Evolutionary conservation across 129 eudicot species (phyloP).

Genomic region (Escallonia herrerae): DNA sequence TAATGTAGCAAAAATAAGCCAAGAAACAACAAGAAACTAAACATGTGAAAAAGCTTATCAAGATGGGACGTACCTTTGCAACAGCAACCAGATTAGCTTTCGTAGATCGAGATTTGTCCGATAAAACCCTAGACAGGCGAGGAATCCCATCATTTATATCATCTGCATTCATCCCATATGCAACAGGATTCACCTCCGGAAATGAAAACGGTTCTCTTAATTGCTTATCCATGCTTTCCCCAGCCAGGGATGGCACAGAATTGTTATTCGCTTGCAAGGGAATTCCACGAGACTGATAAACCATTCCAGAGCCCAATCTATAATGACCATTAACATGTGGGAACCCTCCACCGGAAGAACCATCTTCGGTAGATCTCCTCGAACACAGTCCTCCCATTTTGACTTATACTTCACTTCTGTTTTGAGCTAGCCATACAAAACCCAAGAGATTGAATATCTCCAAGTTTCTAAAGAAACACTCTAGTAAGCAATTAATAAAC

Average conservation of each 20-base stretch:
- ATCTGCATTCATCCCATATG: conserved; percentile 27
- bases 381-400: conserved; percentile 93
- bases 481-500: not conserved
- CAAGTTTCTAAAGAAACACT: conserved; percentile 1
- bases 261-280: conserved; percentile 25
- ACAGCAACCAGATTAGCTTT: conserved; percentile 59
- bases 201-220: conserved; percentile 62
- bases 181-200: conserved; percentile 49
- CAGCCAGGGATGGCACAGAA: conserved; percentile 17
- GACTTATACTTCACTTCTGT: conserved; percentile 10
- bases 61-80: conserved; percentile 48
- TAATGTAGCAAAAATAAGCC: not conserved
- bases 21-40: not conserved
- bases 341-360: conserved; percentile 28
- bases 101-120: conserved; percentile 56
- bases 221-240: conserved; percentile 32
- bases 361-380: conserved; percentile 62
- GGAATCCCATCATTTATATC: conserved; percentile 84
- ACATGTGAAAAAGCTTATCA: not conserved
- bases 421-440: conserved; percentile 25
- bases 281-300: conserved; percentile 45
- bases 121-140: conserved; percentile 55
- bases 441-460: not conserved
- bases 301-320: conserved; percentile 38
- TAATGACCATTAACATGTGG: conserved; percentile 49